phyloP scores from a whole-genome alignment of 208 protist species.

The Acanthamoeba castellanii region DNA sequence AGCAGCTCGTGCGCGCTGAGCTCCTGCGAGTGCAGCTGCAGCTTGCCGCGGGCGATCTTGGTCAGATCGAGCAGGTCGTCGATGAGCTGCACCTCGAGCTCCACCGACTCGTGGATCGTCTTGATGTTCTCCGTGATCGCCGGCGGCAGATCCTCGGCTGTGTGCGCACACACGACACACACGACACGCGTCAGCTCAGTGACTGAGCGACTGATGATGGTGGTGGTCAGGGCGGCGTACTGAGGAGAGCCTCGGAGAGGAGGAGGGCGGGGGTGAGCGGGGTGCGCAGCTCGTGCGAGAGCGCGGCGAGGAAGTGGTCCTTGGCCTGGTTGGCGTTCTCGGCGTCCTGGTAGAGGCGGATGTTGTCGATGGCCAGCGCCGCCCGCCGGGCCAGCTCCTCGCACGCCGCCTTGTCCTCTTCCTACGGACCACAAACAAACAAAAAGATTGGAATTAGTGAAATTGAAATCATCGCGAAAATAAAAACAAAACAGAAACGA shows the following conservation, averaged over 20 bases:
- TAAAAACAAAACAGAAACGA: not conserved
- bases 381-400: conserved; percentile 6
- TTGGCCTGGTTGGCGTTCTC: conserved; percentile 5
- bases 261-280: conserved; percentile 31
- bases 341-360: not conserved
- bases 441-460: too few relatives aligned
- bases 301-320: conserved; percentile 52
- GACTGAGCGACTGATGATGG: too few relatives aligned
- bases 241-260: not conserved
- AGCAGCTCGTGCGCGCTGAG: not conserved
- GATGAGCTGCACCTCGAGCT: conserved; percentile 58
- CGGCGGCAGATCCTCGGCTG: too few relatives aligned
- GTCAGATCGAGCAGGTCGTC: conserved; percentile 52
- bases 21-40: not conserved
- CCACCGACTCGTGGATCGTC: conserved; percentile 3
- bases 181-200: too few relatives aligned
- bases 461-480: not conserved
- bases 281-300: conserved; percentile 34
- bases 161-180: too few relatives aligned
- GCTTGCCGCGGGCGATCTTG: conserved; percentile 12
- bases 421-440: not conserved
- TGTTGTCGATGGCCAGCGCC: conserved; percentile 4
- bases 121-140: not conserved
- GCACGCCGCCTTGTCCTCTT: conserved; percentile 24
- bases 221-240: conserved; percentile 14